Evolutionary conservation across 2,329 filamentous ascomycete genomes (phyloP), one percentile per base, ranked within the genome.

Genomic region (Xylaria sp.): DNA sequence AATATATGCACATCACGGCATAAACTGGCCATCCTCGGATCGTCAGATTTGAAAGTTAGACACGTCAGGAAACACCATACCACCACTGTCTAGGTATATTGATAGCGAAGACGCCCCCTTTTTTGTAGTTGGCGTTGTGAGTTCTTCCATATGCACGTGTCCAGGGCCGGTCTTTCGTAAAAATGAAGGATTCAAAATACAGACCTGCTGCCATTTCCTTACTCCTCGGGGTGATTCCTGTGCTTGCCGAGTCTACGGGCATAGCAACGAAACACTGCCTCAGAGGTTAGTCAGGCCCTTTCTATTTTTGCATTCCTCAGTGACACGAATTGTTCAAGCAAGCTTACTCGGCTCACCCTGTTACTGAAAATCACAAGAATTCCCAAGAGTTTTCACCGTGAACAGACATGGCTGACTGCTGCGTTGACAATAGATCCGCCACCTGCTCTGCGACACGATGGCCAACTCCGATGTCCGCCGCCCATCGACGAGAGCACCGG

Each of bases 401-500:
- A n/a, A n/a, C n/a, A n/a, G n/a, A n/a, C n/a, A n/a, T n/a, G n/a
- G n/a, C n/a, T n/a, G n/a, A n/a, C n/a, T n/a, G n/a, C n/a, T n/a
- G n/a, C n/a, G n/a, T n/a, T n/a, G n/a, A n/a, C n/a, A n/a, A n/a
- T 41, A 11, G 48, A 67, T n/a, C 56, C 66, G n/a, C 66, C 68
- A n/a, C 49, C 41, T 9, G 60, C 33, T 25, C 46, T 69, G 15
- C 64, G 60, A 37, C 47, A 58, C 9, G 60, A 67, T 35, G 37
- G 27, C 5, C 66, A 63, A 19, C 31, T 67, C 33, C 62, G 61
- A 51, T 72, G 70, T 17, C 61, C 68, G 23, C 59, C 56, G 4
- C 62, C 56, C 17, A 56, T 72, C 23, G 70, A 71, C 46, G 67
- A 58, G 29, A 63, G n/a, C 37, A 58, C 49, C 5, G 54, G 65